Conservation (phyloP, 352 stramenopile species). For the Globisporangium heterothallicum region DNA sequence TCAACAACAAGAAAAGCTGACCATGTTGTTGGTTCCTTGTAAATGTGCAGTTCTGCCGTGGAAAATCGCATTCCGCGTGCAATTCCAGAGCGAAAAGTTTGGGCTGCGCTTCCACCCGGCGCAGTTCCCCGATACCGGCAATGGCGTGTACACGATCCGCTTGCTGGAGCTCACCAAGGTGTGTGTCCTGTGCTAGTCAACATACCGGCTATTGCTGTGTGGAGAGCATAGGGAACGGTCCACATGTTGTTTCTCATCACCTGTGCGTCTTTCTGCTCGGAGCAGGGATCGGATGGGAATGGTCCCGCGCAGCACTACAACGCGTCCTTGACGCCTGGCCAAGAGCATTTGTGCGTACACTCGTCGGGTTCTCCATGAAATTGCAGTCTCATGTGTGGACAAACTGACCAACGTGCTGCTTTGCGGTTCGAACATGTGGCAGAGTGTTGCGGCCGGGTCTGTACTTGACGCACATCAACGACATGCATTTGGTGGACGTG, state of each 20-base stretch:
- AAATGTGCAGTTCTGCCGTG: slow-evolving; percentile 76
- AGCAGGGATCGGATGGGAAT: slow-evolving; percentile 32
- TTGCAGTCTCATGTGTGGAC: too few species aligned
- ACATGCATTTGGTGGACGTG: slow-evolving; percentile 52
- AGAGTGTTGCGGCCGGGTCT: slow-evolving; percentile 60
- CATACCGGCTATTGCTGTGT: background rate
- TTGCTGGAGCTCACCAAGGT: slow-evolving; percentile 71
- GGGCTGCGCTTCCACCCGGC: slow-evolving; percentile 73
- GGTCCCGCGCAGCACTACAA: slow-evolving; percentile 74
- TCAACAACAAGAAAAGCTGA: background rate
- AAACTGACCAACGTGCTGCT: too few species aligned
- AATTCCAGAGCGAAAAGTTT: slow-evolving; percentile 77
- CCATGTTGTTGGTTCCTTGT: background rate
- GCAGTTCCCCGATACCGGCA: slow-evolving; percentile 76
- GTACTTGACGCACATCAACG: slow-evolving; percentile 81
- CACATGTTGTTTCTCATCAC: background rate
- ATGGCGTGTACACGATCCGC: slow-evolving; percentile 79
- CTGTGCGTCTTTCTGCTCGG: background rate
- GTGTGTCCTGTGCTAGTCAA: background rate
- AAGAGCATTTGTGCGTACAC: slow-evolving; percentile 59
- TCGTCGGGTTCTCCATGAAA: too few species aligned
- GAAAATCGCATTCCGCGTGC: slow-evolving; percentile 81
- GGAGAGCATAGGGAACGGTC: background rate
- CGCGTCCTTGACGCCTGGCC: slow-evolving; percentile 37
- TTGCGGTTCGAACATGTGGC: too few species aligned